Evolutionary conservation across 1,284 basidiomycete genomes (phyloP), one percentile per base, ranked within the genome.

Genomic region (Boletus calvinii): DNA sequence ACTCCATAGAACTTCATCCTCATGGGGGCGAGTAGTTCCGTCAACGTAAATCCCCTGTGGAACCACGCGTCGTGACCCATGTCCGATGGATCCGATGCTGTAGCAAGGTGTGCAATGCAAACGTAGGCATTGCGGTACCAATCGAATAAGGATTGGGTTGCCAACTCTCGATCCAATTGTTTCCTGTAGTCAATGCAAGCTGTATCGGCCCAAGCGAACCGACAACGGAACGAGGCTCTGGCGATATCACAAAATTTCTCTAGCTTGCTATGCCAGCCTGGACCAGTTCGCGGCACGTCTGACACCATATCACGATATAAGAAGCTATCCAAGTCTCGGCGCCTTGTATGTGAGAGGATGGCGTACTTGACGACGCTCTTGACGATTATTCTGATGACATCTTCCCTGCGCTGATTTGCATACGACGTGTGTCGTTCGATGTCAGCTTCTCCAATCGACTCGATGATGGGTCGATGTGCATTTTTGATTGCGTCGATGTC

Each of bases 401-500:
- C 60, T 36, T 58, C 50, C 32, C 62, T 53, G 36, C 60, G 58
- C 20, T 61, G 60, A 22, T 64, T 60, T 15, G 60, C 57, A 11
- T 61, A 60, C 24, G 60, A 62, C 0, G 62, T 64, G 18, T 64
- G 60, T 17, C 46, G 58, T n/a, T 60, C 57, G n/a, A 64, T 62
- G 26, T 64, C 60, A 6, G 13, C 47, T 48, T 61, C 60, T 22
- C 31, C 17, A 13, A 61, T 57, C 2, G 58, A 53, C n/a, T 60
- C 46, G 50, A 61, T 58, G 5, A 9, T 30, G n/a, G 41, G 7
- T 37, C 39, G 46, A 26, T 62, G 50, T 6, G 46, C 39, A 3
- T 48, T 10, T 42, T 20, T 59, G 32, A 60, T 9, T 9, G 18
- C 29, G 9, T 49, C 31, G 4, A 43, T 37, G 13, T 53, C 50